Conservation (phyloP, 768 basidiomycete species). For the Suillus fuscotomentosus region DNA sequence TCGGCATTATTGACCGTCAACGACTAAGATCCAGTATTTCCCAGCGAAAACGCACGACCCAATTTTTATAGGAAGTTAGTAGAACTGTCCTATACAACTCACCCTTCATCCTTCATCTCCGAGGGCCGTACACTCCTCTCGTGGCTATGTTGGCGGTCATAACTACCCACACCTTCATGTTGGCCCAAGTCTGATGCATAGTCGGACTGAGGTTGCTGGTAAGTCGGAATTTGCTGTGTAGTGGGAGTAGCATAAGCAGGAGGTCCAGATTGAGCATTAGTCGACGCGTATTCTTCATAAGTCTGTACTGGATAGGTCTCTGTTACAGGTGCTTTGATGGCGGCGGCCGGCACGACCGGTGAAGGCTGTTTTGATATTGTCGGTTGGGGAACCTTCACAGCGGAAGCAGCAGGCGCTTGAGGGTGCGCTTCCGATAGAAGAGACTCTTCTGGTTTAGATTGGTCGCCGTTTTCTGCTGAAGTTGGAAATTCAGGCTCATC, state of each 20-base stretch:
- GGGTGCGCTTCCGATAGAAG: conserved; percentile 26
- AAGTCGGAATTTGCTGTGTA: conserved; percentile 77
- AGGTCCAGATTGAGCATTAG: conserved; percentile 19
- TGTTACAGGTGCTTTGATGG: conserved; percentile 9
- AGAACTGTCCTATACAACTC: conserved; percentile 41
- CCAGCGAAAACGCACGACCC: conserved; percentile 13
- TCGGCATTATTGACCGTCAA: conserved; percentile 24
- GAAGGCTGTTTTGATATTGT: conserved; percentile 21
- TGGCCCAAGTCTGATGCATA: conserved; percentile 34
- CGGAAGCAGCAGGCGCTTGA: conserved; percentile 18
- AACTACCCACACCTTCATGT: conserved; percentile 36
- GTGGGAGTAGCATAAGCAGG: conserved; percentile 40
- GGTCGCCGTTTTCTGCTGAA: conserved; percentile 39
- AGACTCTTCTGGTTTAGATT: conserved; percentile 23
- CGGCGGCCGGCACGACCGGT: conserved; percentile 7
- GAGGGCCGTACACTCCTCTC: conserved; percentile 76
- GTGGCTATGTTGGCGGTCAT: conserved; percentile 40
- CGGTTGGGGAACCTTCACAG: conserved; percentile 16
- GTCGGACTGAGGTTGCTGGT: conserved; percentile 62
- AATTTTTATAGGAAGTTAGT: neutral
- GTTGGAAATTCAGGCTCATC: conserved; percentile 61
- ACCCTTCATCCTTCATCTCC: conserved; percentile 99
- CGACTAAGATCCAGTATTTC: conserved; percentile 27
- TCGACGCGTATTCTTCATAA: conserved; percentile 15
- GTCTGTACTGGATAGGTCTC: conserved; percentile 14